Evolutionary conservation across 352 stramenopile genomes (phyloP), one percentile per base, ranked within the genome.

Genomic region (Phytophthora quininea): DNA sequence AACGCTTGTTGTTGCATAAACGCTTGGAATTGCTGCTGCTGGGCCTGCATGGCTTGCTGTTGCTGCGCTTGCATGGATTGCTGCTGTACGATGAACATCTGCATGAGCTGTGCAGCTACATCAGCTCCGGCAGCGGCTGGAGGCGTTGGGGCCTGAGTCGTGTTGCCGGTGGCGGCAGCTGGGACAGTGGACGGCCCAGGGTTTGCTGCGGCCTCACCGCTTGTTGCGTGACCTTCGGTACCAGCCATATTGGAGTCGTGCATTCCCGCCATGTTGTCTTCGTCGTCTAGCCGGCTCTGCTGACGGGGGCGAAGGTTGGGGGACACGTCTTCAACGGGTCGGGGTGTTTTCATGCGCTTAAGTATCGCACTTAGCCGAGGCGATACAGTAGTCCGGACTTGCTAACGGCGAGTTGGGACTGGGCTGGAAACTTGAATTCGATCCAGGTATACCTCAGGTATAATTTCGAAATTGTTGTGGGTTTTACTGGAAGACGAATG

Each of bases 1-100:
- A 37, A 27, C 4, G 47, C 32, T 4, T 65, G 58, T n/a, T 65
- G 49, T 11, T 59, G 48, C 14, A 59, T 19, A 9, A 66, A 66
- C 1, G 27, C 50, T 9, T 53, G 49, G 7, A 65, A 54, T 40
- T 49, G 38, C 10, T 59, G 40, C 9, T 65, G 49, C 40, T 59
- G 58, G 1, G 15, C 19, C n/a, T 54, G 49, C 48, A 64, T 57
- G 57, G 15, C 47, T 11, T 57, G 46, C n/a, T 53, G 45, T 40
- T 40, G 35, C 35, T 40, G 35, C 6, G 10, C 6, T 11, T 40
- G 35, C 35, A 40, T 11, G 10, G 35, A 6, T 11, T 40, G 35
- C 35, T 40, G 35, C n/a, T 52, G 48, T 24, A 65, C 30, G 5
- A 27, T 24, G 8, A 65, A 38, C 40, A 54, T 65, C 40, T 64